These are phyloP conservation scores for Phytopythium litorale DNA, from an alignment of 352 stramenopile species.

Conservation along the genomic window DNA sequence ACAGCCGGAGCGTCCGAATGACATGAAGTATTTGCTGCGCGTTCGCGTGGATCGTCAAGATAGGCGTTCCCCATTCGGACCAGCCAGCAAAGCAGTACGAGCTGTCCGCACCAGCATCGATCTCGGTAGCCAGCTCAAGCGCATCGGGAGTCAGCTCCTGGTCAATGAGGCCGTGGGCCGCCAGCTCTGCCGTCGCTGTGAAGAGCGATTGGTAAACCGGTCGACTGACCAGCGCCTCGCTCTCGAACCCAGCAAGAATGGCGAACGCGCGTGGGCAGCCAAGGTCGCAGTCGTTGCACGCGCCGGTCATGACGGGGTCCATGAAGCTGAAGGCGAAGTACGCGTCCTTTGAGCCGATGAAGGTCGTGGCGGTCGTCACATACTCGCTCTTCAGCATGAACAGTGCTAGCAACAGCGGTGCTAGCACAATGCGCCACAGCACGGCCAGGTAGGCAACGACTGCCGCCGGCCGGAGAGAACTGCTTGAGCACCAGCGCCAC, in stretches of 20 bases:
- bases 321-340: constrained; percentile 19
- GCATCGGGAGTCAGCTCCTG: constrained; percentile 8
- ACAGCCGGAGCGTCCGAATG: constrained; percentile 9
- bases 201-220: constrained; percentile 15
- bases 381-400: constrained; percentile 14
- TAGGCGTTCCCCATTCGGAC: constrained; percentile 12
- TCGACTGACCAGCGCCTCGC: constrained; percentile 14
- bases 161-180: background rate
- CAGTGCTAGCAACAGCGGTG: constrained; percentile 10
- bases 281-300: constrained; percentile 9
- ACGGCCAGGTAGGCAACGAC: constrained; percentile 13
- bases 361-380: constrained; percentile 6
- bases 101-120: constrained; percentile 10
- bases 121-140: constrained; percentile 5
- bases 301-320: constrained; percentile 11
- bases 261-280: constrained; percentile 1
- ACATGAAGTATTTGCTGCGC: constrained; percentile 9
- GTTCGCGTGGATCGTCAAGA: constrained; percentile 9
- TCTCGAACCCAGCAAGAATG: constrained; percentile 6
- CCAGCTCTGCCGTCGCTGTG: constrained; percentile 5
- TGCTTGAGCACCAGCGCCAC: background rate
- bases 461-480: constrained; percentile 2
- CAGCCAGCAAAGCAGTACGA: constrained; percentile 13
- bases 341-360: constrained; percentile 17
- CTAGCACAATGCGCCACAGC: constrained; percentile 12